Conservation (phyloP, 441 rosid species). For the Pelargonium cotyledonis region DNA sequence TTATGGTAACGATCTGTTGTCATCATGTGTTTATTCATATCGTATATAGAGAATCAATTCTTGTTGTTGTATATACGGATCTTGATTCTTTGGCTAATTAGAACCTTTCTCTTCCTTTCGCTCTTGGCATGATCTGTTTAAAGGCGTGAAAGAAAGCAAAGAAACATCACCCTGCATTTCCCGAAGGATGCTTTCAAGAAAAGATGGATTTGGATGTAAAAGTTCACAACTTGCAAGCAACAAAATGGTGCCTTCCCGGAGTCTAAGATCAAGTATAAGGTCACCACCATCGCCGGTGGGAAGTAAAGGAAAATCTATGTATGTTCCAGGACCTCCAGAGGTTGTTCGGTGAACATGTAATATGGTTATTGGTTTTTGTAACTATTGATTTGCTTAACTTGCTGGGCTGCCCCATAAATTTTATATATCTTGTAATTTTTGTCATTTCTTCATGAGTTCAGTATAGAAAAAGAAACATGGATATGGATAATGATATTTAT, state of each 20-base stretch:
- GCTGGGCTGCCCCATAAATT: neutral
- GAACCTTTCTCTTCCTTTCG: neutral
- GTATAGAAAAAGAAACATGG: neutral
- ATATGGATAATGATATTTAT: neutral
- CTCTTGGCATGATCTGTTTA: neutral
- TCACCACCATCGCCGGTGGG: neutral
- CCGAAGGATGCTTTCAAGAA: neutral
- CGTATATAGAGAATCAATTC: too few relatives aligned
- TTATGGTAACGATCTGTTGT: neutral
- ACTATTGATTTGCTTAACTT: neutral
- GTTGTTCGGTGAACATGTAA: too few relatives aligned
- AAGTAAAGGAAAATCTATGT: too few relatives aligned
- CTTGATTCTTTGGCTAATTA: neutral
- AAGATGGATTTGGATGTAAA: neutral
- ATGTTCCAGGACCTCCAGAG: too few relatives aligned
- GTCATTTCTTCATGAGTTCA: neutral
- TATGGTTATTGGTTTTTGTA: neutral
- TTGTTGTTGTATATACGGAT: neutral
- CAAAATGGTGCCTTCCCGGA: neutral
- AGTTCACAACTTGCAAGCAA: neutral
- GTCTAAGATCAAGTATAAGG: neutral
- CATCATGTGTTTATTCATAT: neutral
- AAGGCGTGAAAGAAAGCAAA: neutral
- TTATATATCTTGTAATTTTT: neutral
- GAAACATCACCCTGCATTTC: conserved; percentile 1